Conservation (phyloP, 441 rosid species). For the Macaranga tanarius region DNA sequence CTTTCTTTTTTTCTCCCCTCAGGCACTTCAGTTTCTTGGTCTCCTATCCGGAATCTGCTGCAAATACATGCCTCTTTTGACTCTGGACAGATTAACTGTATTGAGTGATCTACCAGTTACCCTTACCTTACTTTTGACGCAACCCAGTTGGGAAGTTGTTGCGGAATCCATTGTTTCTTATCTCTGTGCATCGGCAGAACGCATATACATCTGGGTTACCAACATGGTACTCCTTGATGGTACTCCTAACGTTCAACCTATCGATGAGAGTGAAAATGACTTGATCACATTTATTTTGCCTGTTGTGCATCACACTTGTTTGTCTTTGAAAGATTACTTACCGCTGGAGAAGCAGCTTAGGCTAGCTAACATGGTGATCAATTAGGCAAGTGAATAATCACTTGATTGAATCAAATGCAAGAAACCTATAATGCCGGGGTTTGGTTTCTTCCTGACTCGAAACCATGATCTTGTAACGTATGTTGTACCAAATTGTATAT, state of each 20-base stretch:
- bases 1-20: constrained; percentile 22
- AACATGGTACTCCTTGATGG: constrained; percentile 25
- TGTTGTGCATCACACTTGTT: constrained; percentile 58
- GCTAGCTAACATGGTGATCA: constrained; percentile 55
- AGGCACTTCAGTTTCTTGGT: constrained; percentile 74
- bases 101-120: constrained; percentile 75
- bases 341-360: constrained; percentile 71
- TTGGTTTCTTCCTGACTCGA: not conserved
- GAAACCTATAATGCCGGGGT: not conserved
- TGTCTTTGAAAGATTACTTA: constrained; percentile 54
- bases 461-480: not conserved
- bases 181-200: constrained; percentile 63
- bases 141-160: constrained; percentile 56
- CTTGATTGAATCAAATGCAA: not conserved
- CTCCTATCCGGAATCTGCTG: constrained; percentile 81
- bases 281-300: constrained; percentile 41
- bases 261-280: constrained; percentile 48
- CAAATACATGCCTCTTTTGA: constrained; percentile 85
- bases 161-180: constrained; percentile 49
- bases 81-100: constrained; percentile 51
- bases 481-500: not conserved
- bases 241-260: constrained; percentile 29
- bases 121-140: constrained; percentile 56
- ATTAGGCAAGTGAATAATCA: constrained; percentile 13
- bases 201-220: constrained; percentile 53